These are phyloP conservation scores for Mrakia gelida DNA, from an alignment of 768 basidiomycete genomes.

Conservation along the genomic window DNA sequence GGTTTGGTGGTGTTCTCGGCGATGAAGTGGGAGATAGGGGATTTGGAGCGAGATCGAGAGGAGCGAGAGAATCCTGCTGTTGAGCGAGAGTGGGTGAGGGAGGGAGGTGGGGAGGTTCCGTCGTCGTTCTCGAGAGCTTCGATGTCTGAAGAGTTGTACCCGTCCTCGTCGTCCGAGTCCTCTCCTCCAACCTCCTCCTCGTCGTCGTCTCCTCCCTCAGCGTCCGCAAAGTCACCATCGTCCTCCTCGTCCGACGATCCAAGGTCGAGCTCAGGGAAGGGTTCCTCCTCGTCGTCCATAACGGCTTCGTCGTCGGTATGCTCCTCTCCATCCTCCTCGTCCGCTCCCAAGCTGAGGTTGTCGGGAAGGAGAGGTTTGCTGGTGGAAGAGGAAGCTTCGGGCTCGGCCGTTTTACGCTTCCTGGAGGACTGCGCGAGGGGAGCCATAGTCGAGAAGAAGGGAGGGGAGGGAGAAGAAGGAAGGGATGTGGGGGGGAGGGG, in stretches of 20 bases:
- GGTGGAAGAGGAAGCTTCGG: neutral
- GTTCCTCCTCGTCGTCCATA: conserved; percentile 61
- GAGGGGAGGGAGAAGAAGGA: neutral
- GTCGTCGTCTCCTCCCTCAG: conserved; percentile 29
- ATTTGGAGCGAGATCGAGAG: conserved; percentile 38
- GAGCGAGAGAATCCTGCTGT: conserved; percentile 15
- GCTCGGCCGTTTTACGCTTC: conserved; percentile 29
- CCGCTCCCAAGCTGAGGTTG: conserved; percentile 29
- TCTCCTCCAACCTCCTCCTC: conserved; percentile 27
- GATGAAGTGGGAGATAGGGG: conserved; percentile 37
- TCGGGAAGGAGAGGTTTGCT: conserved; percentile 27
- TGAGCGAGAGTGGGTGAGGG: conserved; percentile 34
- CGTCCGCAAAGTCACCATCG: conserved; percentile 32
- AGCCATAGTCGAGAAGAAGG: neutral
- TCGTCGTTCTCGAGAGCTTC: conserved; percentile 40
- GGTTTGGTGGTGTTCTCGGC: conserved; percentile 43
- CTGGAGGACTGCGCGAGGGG: conserved; percentile 11
- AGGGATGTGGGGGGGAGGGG: neutral
- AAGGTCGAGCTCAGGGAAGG: conserved; percentile 62
- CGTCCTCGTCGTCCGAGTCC: conserved; percentile 40
- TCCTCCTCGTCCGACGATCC: conserved; percentile 41
- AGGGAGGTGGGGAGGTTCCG: conserved; percentile 31
- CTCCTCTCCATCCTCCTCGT: conserved; percentile 24
- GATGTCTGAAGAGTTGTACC: conserved; percentile 47
- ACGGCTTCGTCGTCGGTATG: conserved; percentile 43